Percentiles rank a stretch among this genome's conserved stretches.
These are phyloP conservation scores for Coniferiporia sulphurascens DNA, from an alignment of 1,284 basidiomycete genomes.

Conservation along the genomic window DNA sequence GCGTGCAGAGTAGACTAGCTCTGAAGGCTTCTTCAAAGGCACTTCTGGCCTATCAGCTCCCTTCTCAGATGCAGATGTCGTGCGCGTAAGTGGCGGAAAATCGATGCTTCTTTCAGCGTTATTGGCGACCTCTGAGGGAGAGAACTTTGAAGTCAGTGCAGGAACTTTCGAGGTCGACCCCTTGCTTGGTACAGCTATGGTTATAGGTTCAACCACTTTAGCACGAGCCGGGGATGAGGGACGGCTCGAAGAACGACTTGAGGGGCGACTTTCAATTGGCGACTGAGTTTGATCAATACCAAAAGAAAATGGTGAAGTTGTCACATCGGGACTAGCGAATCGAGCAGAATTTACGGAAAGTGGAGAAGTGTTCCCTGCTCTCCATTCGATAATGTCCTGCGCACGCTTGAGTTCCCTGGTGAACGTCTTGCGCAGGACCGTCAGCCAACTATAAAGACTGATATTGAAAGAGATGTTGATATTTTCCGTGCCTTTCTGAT, in stretches of 20 bases:
- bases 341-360: slow-evolving; percentile 27
- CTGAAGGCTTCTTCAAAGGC: slow-evolving; percentile 26
- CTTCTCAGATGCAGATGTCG: neutral
- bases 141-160: neutral
- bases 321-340: slow-evolving; percentile 16
- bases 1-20: slow-evolving; percentile 46
- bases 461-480: slow-evolving; percentile 82
- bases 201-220: slow-evolving; percentile 2
- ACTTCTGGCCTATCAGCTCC: neutral
- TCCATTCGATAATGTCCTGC: slow-evolving; percentile 50
- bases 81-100: neutral
- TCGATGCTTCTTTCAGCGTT: neutral
- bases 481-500: slow-evolving; percentile 54
- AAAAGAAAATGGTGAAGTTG: slow-evolving; percentile 4
- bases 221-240: slow-evolving; percentile 12
- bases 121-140: neutral
- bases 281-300: slow-evolving; percentile 3
- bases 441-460: slow-evolving; percentile 75
- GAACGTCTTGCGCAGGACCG: slow-evolving; percentile 66
- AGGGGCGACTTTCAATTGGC: slow-evolving; percentile 7
- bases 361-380: slow-evolving; percentile 29
- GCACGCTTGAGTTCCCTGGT: slow-evolving; percentile 72
- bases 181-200: slow-evolving; percentile 1
- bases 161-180: neutral
- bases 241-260: slow-evolving; percentile 7